Percentiles rank a stretch among this genome's conserved stretches.
Evolutionary conservation across 345 rosid species (phyloP).

Genomic region (Kandelia obovata): DNA sequence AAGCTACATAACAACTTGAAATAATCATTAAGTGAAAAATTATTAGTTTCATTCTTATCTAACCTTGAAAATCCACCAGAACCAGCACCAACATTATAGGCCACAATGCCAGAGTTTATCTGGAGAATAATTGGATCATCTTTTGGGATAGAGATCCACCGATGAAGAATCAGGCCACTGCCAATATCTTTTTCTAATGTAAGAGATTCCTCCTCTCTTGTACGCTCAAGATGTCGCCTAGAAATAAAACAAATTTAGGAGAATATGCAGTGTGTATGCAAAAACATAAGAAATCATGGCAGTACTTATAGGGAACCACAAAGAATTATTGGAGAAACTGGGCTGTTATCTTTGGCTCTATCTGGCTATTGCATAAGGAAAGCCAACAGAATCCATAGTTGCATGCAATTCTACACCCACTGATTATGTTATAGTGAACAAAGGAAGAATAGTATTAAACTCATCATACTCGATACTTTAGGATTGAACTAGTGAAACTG

Average conservation of each 20-base stretch:
- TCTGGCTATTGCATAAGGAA: neutral
- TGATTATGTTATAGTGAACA: too few species aligned
- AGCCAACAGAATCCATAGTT: too few species aligned
- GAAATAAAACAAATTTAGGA: conserved; percentile 17
- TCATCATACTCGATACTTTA: too few species aligned
- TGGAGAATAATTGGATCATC: conserved; percentile 45
- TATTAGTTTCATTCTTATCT: neutral
- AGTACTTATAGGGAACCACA: neutral
- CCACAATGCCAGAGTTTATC: conserved; percentile 62
- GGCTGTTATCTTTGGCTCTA: neutral
- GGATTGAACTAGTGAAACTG: too few species aligned
- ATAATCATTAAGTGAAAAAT: neutral
- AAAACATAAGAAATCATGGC: neutral
- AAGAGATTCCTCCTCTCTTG: conserved; percentile 69
- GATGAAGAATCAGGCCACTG: conserved; percentile 66
- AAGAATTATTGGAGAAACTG: neutral
- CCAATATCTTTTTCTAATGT: conserved; percentile 68
- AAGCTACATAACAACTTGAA: too few species aligned
- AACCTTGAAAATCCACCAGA: conserved; percentile 95
- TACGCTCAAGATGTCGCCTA: conserved; percentile 75
- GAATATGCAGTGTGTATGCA: neutral
- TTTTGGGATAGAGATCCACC: conserved; percentile 44
- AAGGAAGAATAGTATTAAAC: too few species aligned
- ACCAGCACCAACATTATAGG: conserved; percentile 79
- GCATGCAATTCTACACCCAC: too few species aligned